A percentile compares a stretch with the other conserved stretches of the same genome.
phyloP scores from a whole-genome alignment of 1,139 yeast genomes.

The Eremothecium cymbalariae region DNA sequence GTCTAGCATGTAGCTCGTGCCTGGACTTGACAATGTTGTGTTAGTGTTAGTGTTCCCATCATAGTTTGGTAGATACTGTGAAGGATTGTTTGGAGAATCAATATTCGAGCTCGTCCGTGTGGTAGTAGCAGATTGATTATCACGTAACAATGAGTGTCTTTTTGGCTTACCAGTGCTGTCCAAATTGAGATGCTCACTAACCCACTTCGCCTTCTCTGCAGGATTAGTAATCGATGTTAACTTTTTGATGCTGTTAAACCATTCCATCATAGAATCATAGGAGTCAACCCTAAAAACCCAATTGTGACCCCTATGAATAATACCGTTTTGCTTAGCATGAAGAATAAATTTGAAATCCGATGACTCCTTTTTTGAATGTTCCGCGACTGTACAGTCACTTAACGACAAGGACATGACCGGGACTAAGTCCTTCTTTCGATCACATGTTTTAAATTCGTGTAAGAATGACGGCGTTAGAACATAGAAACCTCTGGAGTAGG shows the following conservation, averaged over 20 bases:
- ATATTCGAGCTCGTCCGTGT: conserved; percentile 3
- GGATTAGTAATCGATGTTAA: conserved; percentile 36
- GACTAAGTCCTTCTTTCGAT: conserved; percentile 71
- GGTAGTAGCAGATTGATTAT: conserved; percentile 4
- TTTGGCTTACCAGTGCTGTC: conserved; percentile 17
- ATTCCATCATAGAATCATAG: conserved; percentile 66
- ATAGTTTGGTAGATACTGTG: conserved; percentile 6
- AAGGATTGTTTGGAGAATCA: conserved; percentile 4
- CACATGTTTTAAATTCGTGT: conserved; percentile 83
- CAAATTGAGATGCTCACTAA: conserved; percentile 19
- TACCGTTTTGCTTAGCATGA: conserved; percentile 62
- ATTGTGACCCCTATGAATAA: conserved; percentile 70
- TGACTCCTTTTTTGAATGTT: conserved; percentile 69
- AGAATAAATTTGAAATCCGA: conserved; percentile 74
- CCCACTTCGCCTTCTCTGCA: conserved; percentile 24
- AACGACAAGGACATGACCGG: conserved; percentile 84
- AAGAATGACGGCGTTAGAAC: conserved; percentile 81
- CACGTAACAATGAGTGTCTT: conserved; percentile 5
- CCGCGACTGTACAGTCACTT: conserved; percentile 73
- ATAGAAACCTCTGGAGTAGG: conserved; percentile 84
- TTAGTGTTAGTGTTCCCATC: conserved; percentile 10
- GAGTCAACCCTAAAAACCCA: conserved; percentile 88
- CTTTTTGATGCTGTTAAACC: conserved; percentile 72
- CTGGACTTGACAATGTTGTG: conserved; percentile 12
- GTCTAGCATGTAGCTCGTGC: conserved; percentile 7